phyloP scores from a whole-genome alignment of 2,329 filamentous ascomycete species.

The Leptographium flavum region DNA sequence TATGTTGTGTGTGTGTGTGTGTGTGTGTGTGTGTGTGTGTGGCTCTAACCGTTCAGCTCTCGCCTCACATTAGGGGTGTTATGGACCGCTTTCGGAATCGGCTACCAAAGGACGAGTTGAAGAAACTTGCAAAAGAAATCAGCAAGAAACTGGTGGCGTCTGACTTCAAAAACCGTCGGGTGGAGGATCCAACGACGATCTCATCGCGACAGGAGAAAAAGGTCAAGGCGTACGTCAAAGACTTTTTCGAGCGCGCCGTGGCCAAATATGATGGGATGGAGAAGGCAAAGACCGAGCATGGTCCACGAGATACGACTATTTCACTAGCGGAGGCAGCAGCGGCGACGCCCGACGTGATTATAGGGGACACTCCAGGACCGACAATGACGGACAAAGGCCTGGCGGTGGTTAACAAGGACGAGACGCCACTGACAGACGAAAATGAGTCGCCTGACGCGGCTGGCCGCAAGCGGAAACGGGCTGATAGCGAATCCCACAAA shows the following conservation, averaged over 20 bases:
- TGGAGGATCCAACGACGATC: constrained; percentile 63
- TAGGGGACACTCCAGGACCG: too few relatives aligned
- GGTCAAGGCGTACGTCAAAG: constrained; percentile 69
- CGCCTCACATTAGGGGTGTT: constrained; percentile 72
- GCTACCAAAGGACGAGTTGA: constrained; percentile 65
- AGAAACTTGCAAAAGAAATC: constrained; percentile 50
- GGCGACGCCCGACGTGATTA: neutral
- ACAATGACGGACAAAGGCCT: neutral
- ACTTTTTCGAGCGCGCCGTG: constrained; percentile 78
- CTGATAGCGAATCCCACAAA: constrained; percentile 9
- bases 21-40: constrained; percentile 16
- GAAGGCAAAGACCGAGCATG: constrained; percentile 40
- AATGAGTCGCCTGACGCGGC: constrained; percentile 27
- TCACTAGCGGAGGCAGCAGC: neutral
- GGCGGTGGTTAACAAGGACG: neutral
- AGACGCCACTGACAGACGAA: constrained; percentile 6
- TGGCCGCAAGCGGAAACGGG: constrained; percentile 52
- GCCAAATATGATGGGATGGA: constrained; percentile 58
- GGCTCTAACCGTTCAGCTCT: constrained; percentile 40
- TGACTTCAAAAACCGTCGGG: constrained; percentile 82
- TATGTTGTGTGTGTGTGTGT: constrained; percentile 27
- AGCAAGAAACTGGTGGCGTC: constrained; percentile 82
- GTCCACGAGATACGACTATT: constrained; percentile 3
- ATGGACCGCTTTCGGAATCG: constrained; percentile 78
- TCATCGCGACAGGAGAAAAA: constrained; percentile 66